Percentiles rank a stretch among this genome's conserved stretches.
These are phyloP conservation scores for Syncephalastrum contaminatum DNA, from an alignment of 371 early-diverging fungal genomes.

Conservation along the genomic window DNA sequence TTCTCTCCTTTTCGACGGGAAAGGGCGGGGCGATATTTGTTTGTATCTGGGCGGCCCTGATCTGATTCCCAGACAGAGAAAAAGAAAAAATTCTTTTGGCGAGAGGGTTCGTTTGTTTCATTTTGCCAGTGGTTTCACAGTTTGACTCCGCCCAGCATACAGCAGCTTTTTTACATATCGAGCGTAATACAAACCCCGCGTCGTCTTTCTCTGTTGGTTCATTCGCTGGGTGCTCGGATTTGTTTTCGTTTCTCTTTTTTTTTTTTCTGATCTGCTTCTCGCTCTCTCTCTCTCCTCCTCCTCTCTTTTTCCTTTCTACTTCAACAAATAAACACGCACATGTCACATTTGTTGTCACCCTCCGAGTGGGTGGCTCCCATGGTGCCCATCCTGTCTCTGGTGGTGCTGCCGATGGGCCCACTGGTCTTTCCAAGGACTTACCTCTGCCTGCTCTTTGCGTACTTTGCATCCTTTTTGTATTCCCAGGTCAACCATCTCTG, in stretches of 20 bases:
- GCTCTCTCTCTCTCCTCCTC: neutral
- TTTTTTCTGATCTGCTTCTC: conserved; percentile 5
- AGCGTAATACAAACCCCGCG: conserved; percentile 1
- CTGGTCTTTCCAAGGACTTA: conserved; percentile 42
- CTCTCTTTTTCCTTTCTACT: conserved; percentile 4
- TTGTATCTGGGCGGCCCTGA: too few relatives aligned
- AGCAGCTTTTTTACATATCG: too few relatives aligned
- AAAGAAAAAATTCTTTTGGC: too few relatives aligned
- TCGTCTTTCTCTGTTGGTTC: conserved; percentile 2
- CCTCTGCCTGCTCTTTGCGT: conserved; percentile 32
- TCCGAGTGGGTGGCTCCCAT: conserved; percentile 50
- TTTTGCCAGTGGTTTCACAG: conserved; percentile 9
- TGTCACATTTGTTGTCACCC: conserved; percentile 27
- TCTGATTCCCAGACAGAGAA: too few relatives aligned
- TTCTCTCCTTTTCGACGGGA: too few relatives aligned
- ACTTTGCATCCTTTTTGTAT: conserved; percentile 39
- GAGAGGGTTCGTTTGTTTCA: too few relatives aligned
- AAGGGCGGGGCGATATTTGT: too few relatives aligned
- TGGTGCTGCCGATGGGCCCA: conserved; percentile 39
- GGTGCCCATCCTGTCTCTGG: conserved; percentile 33
- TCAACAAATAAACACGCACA: conserved; percentile 5
- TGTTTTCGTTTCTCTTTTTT: conserved; percentile 3
- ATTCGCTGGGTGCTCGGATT: conserved; percentile 2
- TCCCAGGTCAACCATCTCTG: conserved; percentile 45
- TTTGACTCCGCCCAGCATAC: neutral